These are phyloP conservation scores for Mycena vitilis DNA, from an alignment of 768 basidiomycete genomes.

Conservation along the genomic window DNA sequence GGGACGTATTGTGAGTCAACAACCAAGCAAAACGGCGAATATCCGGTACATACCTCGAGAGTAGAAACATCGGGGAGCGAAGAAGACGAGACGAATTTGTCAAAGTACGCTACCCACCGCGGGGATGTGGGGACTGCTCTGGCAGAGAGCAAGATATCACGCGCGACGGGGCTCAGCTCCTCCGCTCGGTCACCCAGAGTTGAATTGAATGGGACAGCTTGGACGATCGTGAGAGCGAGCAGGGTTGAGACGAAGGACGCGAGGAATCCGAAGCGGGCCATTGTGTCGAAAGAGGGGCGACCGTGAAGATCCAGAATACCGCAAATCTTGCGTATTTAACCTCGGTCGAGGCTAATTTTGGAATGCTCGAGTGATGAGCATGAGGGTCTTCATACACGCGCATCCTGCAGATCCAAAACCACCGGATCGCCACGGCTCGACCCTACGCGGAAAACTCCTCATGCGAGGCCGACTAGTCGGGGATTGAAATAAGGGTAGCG, in stretches of 20 bases:
- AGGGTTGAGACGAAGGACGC: constrained; percentile 30
- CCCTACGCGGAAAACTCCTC: too few relatives aligned
- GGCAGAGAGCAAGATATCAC: constrained; percentile 25
- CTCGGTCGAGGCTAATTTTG: too few relatives aligned
- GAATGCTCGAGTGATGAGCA: too few relatives aligned
- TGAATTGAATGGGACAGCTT: constrained; percentile 16
- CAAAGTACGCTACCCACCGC: constrained; percentile 33
- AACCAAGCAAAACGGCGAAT: constrained; percentile 1
- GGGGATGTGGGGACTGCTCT: constrained; percentile 23
- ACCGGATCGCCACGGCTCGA: too few relatives aligned
- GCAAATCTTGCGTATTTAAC: too few relatives aligned
- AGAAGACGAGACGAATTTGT: constrained; percentile 28
- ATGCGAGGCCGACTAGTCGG: too few relatives aligned
- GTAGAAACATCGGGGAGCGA: constrained; percentile 21
- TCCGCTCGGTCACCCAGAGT: constrained; percentile 24
- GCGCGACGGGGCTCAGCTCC: constrained; percentile 22
- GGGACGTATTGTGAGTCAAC: constrained; percentile 21
- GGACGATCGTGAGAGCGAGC: constrained; percentile 18
- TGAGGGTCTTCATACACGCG: too few relatives aligned
- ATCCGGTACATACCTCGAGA: constrained; percentile 8
- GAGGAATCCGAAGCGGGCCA: constrained; percentile 30
- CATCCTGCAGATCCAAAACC: too few relatives aligned
- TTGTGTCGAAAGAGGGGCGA: too few relatives aligned
- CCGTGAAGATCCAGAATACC: too few relatives aligned
- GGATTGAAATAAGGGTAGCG: too few relatives aligned